Conservation (phyloP, 495 filamentous ascomycete genomes). For the Hypoxylon lienhwacheense region DNA sequence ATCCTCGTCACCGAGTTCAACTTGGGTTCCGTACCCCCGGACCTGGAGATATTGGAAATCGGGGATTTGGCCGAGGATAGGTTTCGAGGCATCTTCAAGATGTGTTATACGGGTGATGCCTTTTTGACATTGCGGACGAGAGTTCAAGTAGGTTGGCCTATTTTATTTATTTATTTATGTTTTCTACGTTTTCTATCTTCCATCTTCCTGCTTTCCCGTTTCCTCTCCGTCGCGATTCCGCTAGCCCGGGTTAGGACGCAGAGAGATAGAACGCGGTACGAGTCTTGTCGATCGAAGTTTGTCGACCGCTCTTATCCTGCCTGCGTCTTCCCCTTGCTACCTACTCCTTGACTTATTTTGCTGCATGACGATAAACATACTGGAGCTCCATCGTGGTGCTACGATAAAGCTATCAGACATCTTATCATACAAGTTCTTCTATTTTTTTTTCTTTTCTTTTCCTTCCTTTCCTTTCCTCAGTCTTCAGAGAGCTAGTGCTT, state of each 20-base stretch:
- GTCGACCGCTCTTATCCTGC: too few species aligned
- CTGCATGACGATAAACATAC: not conserved
- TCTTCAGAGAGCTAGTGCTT: constrained; percentile 18
- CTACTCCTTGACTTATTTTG: not conserved
- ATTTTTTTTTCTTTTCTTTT: too few species aligned
- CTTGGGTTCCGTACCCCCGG: constrained; percentile 85
- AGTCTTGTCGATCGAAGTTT: too few species aligned
- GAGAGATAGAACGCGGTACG: too few species aligned
- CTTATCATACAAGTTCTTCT: too few species aligned
- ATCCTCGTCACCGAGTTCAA: constrained; percentile 98
- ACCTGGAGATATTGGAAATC: constrained; percentile 94
- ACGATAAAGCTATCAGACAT: too few species aligned
- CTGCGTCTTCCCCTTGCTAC: too few species aligned
- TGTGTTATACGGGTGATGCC: constrained; percentile 95
- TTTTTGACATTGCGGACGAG: constrained; percentile 91
- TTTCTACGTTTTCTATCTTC: constrained; percentile 1
- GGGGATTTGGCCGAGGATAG: constrained; percentile 95
- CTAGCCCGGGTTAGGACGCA: too few species aligned
- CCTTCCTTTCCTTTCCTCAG: not conserved
- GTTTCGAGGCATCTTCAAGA: constrained; percentile 97
- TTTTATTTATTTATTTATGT: constrained; percentile 15
- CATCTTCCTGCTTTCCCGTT: too few species aligned
- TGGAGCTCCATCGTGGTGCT: constrained; percentile 8
- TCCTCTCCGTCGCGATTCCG: too few species aligned
- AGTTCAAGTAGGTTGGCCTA: constrained; percentile 79